Percentiles rank a stretch among this genome's conserved stretches.
These are phyloP conservation scores for Rubia tinctorum DNA, from an alignment of 305 asterid species.

Conservation along the genomic window DNA sequence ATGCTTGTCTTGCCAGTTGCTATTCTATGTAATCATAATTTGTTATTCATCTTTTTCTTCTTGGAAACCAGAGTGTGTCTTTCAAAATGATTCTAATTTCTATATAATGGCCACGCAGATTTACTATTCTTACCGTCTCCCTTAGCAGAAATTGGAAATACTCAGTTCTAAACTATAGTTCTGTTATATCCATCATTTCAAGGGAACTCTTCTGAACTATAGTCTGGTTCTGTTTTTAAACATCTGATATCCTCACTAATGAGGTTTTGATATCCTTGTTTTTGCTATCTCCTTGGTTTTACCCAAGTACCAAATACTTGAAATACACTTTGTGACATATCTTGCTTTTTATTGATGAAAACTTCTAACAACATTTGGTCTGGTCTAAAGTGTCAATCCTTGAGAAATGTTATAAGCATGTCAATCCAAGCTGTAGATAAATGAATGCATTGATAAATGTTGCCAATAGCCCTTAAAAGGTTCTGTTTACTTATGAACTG, in stretches of 20 bases:
- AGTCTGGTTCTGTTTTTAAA: conserved; percentile 1
- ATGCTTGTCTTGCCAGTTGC: conserved; percentile 4
- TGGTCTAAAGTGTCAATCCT: not conserved
- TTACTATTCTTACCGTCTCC: not conserved
- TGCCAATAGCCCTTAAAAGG: not conserved
- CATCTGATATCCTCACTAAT: not conserved
- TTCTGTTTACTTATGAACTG: not conserved
- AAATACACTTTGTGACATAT: too few relatives aligned
- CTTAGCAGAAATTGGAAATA: not conserved
- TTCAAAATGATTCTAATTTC: not conserved
- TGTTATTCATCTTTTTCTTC: not conserved
- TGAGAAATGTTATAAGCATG: not conserved
- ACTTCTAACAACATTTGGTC: not conserved
- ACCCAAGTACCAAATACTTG: too few relatives aligned
- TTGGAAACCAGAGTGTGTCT: not conserved
- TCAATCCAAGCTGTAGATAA: not conserved
- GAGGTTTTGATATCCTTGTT: not conserved
- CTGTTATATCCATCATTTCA: not conserved
- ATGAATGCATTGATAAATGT: not conserved
- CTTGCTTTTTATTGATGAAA: not conserved
- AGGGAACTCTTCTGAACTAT: not conserved
- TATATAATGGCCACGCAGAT: not conserved
- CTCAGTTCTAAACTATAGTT: not conserved
- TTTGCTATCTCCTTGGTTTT: too few relatives aligned
- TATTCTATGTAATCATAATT: not conserved